phyloP scores from a whole-genome alignment of 2,329 filamentous ascomycete species.

The Talaromyces sp. region DNA sequence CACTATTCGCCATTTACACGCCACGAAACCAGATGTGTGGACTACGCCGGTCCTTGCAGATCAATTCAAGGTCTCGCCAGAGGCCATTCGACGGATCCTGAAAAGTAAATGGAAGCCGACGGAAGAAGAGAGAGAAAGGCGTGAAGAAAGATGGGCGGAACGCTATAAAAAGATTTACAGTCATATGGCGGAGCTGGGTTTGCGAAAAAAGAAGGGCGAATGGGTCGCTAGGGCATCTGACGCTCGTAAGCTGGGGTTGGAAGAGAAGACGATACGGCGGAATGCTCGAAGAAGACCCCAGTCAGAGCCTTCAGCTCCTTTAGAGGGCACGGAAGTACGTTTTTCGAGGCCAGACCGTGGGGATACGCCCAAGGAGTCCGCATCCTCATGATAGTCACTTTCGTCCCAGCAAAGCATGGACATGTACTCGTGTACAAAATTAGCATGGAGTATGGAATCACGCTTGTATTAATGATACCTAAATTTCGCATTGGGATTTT shows the following conservation, averaged over 20 bases:
- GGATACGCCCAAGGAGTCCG: background rate
- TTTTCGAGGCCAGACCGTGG: background rate
- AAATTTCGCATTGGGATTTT: background rate
- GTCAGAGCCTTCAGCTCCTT: background rate
- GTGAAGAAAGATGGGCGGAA: slow-evolving; percentile 44
- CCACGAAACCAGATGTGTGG: slow-evolving; percentile 72
- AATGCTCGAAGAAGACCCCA: background rate
- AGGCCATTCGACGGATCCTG: slow-evolving; percentile 82
- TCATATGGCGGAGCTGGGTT: slow-evolving; percentile 48
- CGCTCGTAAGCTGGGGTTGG: slow-evolving; percentile 2
- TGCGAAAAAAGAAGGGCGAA: slow-evolving; percentile 51
- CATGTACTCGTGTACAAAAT: background rate
- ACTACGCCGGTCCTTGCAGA: slow-evolving; percentile 68
- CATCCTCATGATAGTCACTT: background rate
- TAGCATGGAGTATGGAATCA: background rate
- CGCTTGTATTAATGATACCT: background rate
- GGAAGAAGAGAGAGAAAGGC: slow-evolving; percentile 37
- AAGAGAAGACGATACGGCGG: background rate
- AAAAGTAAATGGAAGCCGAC: slow-evolving; percentile 51
- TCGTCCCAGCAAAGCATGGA: background rate
- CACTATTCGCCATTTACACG: slow-evolving; percentile 81
- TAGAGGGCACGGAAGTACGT: background rate
- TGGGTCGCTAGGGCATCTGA: slow-evolving; percentile 3
- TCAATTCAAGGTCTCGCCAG: slow-evolving; percentile 81
- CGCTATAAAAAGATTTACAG: slow-evolving; percentile 46